Base-by-base conservation (phyloP, 2,329 filamentous ascomycete species). In the Colletotrichum shisoi region DNA sequence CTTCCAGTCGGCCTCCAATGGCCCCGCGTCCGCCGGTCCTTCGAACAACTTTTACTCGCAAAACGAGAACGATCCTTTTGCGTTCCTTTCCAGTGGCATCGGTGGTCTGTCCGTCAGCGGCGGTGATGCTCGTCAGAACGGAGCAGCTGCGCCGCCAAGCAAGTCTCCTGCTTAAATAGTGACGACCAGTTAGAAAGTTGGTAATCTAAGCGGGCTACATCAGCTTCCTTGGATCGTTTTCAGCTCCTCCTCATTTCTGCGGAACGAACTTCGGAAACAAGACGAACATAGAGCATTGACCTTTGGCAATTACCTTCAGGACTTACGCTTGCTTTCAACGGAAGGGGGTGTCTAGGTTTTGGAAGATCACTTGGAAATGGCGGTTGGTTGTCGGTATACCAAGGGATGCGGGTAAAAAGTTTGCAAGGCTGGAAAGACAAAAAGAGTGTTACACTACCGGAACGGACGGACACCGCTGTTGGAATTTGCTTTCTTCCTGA, bases 1-100 rank as follows among this genome's bases (percentile, higher is more conserved):
- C 31, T 99, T 99, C 83, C 92, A 92, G 76, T 92, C 91, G 46
- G 93, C 92, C 45, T 90, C 90, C 72, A 94, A 95, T 72, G 92
- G 91, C 63, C 90, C 90, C 21, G 89, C 89, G 17, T 92, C 91
- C 51, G 90, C 89, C 68, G 91, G 91, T 46, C 88, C 90, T 40
- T 89, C 90, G 48, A 91, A 90, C 74, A 88, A 87, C 75, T 91
- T 90, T 74, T 90, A 90, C 75, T 82, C 78, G 69, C 83, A 88
- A 72, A 82, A 81, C 62, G 89, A 91, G 74, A 89, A 83, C 72
- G 91, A 94, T 72, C 91, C 91, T 12, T 94, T 94, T 77, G 89
- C 90, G 17, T 94, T 94, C 81, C 84, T 95, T 58, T 91, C 89
- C 37, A 85, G 86, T 37, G 89, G 90, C 49, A 91, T 95, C 67